These are phyloP conservation scores for Marchantia paleacea DNA, from an alignment of 225 moss, liverwort and hornwort genomes.

Conservation along the genomic window DNA sequence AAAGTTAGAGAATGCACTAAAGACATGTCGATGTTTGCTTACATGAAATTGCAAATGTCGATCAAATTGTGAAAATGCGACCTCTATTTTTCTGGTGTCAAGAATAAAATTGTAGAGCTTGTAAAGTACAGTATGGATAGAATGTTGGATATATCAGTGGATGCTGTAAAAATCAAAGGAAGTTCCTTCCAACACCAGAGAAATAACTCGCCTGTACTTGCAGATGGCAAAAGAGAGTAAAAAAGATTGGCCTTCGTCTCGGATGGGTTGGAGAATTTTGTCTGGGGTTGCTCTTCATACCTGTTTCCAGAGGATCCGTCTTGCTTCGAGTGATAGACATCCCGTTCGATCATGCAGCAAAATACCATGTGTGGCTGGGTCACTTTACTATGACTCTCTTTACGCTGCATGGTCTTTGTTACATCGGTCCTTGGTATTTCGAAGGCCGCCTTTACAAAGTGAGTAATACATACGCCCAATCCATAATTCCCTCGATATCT, in stretches of 20 bases:
- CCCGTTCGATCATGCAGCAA: constrained; percentile 86
- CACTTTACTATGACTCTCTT: constrained; percentile 77
- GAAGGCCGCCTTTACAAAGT: constrained; percentile 60
- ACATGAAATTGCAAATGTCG: too few relatives aligned
- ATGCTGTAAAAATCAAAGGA: too few relatives aligned
- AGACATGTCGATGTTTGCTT: too few relatives aligned
- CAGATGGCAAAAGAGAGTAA: constrained; percentile 59
- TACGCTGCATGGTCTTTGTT: constrained; percentile 68
- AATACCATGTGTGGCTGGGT: constrained; percentile 87
- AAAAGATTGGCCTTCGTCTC: constrained; percentile 44
- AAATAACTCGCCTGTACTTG: neutral
- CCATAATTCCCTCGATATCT: neutral
- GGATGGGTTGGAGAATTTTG: constrained; percentile 59
- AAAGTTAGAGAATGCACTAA: too few relatives aligned
- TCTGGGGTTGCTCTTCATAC: constrained; percentile 66
- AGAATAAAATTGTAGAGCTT: too few relatives aligned
- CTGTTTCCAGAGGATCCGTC: constrained; percentile 85
- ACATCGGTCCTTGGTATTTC: constrained; percentile 48
- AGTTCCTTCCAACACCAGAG: neutral
- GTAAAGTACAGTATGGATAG: too few relatives aligned
- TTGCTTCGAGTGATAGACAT: constrained; percentile 70
- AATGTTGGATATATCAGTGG: too few relatives aligned
- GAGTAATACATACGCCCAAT: constrained; percentile 10
- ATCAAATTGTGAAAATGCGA: too few relatives aligned
- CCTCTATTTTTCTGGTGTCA: too few relatives aligned